Evolutionary conservation across 306 rosid species (phyloP), one percentile per base, ranked within the genome.

Genomic region (Medicago arabica): DNA sequence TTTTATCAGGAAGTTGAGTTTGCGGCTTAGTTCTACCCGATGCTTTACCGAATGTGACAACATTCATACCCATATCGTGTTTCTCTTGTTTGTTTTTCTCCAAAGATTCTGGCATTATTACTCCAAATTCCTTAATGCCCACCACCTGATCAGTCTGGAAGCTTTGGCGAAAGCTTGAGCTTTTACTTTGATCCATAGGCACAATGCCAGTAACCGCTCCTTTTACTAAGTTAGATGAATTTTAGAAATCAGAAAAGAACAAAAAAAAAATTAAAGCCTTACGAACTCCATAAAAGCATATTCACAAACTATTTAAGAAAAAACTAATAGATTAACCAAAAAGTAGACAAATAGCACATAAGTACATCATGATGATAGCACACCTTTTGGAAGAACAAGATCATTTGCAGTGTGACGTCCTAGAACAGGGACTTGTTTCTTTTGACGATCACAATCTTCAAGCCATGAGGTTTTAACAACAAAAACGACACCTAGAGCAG

Each of bases 401-500:
- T 94, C 96, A 74, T 25, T 59, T n/a, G 97, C 97, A 76, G 84
- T 75, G 79, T 94, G 96, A 75, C 87, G 87, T 75, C 68, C 80
- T 57, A 81, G 86, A 82, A 92, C 89, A 65, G 88, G 88, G 69
- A 90, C 83, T 87, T 90, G 89, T 83, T 89, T 92, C 88, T 86
- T 94, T 74, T 75, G 74, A 69, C 72, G 85, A 74, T 90, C 89
- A 80, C 98, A 94, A 72, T 94, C 97, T 83, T 92, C 96, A 78
- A 94, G 96, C 98, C 98, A 94, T 55, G 83, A 43, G 44, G 88
- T 76, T 83, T 80, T 91, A 66, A 94, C 98, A 74, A 92, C 95
- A 76, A 81, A 79, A 74, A 92, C 76, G 65, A 90, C 78, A 74
- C 98, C 93, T 12, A 76, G 78, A 86, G 98, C 92, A 75, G 93